Evolutionary conservation across 2,329 filamentous ascomycete genomes (phyloP), one percentile per base, ranked within the genome.

Genomic region (Penicillium sp.): DNA sequence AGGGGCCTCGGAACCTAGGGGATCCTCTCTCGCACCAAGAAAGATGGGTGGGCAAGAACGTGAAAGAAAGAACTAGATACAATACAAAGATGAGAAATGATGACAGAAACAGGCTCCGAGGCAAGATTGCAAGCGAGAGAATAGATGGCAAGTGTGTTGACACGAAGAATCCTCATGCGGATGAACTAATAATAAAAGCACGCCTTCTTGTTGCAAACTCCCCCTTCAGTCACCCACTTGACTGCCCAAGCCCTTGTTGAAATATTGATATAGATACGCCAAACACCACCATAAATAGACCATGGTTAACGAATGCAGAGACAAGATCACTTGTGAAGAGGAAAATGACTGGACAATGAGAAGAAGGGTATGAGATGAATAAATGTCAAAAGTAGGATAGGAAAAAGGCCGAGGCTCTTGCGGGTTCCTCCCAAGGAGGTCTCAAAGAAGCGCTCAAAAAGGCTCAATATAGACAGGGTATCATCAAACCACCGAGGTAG

Each of bases 31-130:
- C 31, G 51, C 39, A 49, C 48, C 52, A 42, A 46, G 42, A 26
- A 23, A 40, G 23, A 33, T 40, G 50, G 50, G 21, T 55, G 43
- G 47, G 47, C 19, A 48, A 54, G 52, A 45, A 54, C 49, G 40
- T 47, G 40, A 21, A 44, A 39, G 50, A 58, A 59, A 53, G 50
- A 58, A 66, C 65, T 68, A 69, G 65, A 62, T 70, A 69, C 68
- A 70, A 63, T 70, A 70, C 65, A 67, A 55, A 58, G 56, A 62
- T 62, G 43, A 54, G 58, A n/a, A 62, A 59, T 39, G 56, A 55
- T 54, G 52, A 54, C 42, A 48, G 26, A 55, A 29, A 48, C 21
- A 46, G 39, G 19, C 42, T 45, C 40, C 43, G 50, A 47, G 58
- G 42, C 33, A 52, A 43, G 56, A 44, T 50, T 45, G 53, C 52